These are phyloP conservation scores for Aegilops tauschii DNA, from an alignment of 176 grass and related monocot species.

Conservation along the genomic window DNA sequence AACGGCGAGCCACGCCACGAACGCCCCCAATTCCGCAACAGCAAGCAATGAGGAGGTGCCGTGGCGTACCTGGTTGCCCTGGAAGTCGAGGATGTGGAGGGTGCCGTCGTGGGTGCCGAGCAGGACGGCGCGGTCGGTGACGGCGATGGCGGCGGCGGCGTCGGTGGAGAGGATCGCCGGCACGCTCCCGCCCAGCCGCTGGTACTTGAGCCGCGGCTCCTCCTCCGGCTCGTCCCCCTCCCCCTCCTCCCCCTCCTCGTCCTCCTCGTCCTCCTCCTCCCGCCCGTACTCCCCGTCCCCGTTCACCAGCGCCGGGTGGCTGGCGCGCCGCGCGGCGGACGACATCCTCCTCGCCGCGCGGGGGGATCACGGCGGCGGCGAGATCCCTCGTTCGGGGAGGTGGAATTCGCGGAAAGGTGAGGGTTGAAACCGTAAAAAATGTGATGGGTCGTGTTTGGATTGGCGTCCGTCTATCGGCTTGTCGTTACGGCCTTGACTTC, in stretches of 20 bases:
- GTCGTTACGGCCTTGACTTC: conserved; percentile 29
- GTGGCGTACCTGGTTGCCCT: conserved; percentile 81
- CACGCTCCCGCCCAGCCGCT: conserved; percentile 85
- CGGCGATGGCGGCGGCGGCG: conserved; percentile 71
- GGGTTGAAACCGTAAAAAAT: conserved; percentile 12
- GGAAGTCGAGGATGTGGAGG: conserved; percentile 98
- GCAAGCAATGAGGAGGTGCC: neutral
- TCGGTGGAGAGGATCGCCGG: conserved; percentile 74
- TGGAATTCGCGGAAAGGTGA: neutral
- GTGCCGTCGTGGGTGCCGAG: conserved; percentile 87
- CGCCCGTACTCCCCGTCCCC: conserved; percentile 56
- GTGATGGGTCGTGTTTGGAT: neutral
- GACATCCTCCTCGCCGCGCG: conserved; percentile 26
- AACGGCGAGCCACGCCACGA: conserved; percentile 17
- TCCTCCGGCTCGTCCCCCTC: conserved; percentile 59
- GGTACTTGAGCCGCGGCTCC: conserved; percentile 96
- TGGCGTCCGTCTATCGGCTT: conserved; percentile 25
- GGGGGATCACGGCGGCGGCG: neutral
- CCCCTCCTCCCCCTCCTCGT: conserved; percentile 33
- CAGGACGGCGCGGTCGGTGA: conserved; percentile 90
- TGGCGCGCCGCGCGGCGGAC: conserved; percentile 28
- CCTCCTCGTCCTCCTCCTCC: conserved; percentile 37
- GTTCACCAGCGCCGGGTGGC: conserved; percentile 54
- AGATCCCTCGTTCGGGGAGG: conserved; percentile 10
- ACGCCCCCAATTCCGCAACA: conserved; percentile 16